Base-by-base conservation (phyloP, 352 stramenopile genomes). In the Globisporangium cederbergense region DNA sequence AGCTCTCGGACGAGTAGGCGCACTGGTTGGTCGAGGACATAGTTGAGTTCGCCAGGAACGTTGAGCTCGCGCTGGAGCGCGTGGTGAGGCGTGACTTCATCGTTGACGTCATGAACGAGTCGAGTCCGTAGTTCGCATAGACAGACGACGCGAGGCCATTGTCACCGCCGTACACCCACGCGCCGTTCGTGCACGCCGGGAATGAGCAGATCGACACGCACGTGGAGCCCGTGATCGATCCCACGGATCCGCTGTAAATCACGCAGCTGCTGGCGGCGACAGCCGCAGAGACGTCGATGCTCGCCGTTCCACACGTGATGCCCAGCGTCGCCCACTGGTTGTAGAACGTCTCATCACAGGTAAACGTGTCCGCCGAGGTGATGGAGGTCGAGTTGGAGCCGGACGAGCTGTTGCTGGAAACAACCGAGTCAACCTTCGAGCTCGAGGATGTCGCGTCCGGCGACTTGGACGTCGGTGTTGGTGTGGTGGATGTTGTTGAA, bases 201-300 rank as follows among this genome's bases (percentile, higher is more conserved):
- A 95, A 93, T 18, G 77, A 83, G 57, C 86, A 95, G 40, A 89
- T 91, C 9, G 86, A 93, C 32, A 95, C 76, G 18, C 86, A 95
- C 18, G 83, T 78, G 36, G 76, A 81, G 54, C 80, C 81, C 1
- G 68, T 64, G 25, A 84, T 72, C 5, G 60, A 52, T 18, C 79
- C 77, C 5, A 88, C 71, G 3, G 65, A 65, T n/a, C 83, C 83
- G 45, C 82, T 90, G 78, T 95, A 95, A 63, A 95, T 90, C 46
- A 84, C 78, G 30, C 86, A 95, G 58, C 71, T 80, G 4, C 73
- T 78, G 0, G 78, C 74, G 1, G 72, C 69, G 9, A 88, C 78
- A 3, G 83, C 86, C 22, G 70, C 71, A 13, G 70, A 65, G 9
- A 91, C 78, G 49, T 93, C 67, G 49, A 95, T 65, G 20, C 67